phyloP scores from a whole-genome alignment of 2,329 filamentous ascomycete species.

The Arthrobotrys musiformis region DNA sequence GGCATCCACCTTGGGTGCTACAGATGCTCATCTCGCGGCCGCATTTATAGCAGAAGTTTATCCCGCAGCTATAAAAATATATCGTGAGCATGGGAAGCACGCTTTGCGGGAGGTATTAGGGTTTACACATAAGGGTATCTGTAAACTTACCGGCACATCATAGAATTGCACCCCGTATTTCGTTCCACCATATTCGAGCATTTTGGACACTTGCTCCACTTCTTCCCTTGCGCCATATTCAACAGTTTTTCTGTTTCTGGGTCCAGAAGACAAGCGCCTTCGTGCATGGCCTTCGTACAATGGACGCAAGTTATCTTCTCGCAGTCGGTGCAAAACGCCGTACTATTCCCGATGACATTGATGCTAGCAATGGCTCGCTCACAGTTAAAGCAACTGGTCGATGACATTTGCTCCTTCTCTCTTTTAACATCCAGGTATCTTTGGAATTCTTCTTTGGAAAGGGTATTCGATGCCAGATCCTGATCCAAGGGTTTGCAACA shows the following conservation, averaged over 20 bases:
- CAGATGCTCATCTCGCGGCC: constrained; percentile 32
- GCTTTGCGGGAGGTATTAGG: neutral
- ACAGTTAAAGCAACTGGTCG: constrained; percentile 34
- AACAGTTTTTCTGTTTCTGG: constrained; percentile 51
- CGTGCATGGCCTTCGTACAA: constrained; percentile 49
- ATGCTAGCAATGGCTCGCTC: neutral
- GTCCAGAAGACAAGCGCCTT: constrained; percentile 45
- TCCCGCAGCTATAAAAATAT: constrained; percentile 29
- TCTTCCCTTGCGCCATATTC: constrained; percentile 47
- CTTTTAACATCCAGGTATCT: constrained; percentile 37
- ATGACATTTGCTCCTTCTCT: constrained; percentile 40
- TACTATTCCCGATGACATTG: constrained; percentile 33
- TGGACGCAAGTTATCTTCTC: constrained; percentile 49
- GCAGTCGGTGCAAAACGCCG: constrained; percentile 35
- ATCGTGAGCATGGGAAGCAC: neutral
- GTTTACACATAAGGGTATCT: too few relatives aligned
- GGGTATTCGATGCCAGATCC: constrained; percentile 10
- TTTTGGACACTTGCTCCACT: constrained; percentile 50
- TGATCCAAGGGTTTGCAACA: constrained; percentile 42
- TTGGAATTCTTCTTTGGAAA: constrained; percentile 26
- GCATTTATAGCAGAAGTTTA: constrained; percentile 50
- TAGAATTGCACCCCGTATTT: constrained; percentile 49
- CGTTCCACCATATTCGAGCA: constrained; percentile 54
- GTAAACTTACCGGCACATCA: constrained; percentile 44
- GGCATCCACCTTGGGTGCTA: constrained; percentile 4